Base-by-base conservation (phyloP, 2,329 filamentous ascomycete species). In the Microdochium paspali region DNA sequence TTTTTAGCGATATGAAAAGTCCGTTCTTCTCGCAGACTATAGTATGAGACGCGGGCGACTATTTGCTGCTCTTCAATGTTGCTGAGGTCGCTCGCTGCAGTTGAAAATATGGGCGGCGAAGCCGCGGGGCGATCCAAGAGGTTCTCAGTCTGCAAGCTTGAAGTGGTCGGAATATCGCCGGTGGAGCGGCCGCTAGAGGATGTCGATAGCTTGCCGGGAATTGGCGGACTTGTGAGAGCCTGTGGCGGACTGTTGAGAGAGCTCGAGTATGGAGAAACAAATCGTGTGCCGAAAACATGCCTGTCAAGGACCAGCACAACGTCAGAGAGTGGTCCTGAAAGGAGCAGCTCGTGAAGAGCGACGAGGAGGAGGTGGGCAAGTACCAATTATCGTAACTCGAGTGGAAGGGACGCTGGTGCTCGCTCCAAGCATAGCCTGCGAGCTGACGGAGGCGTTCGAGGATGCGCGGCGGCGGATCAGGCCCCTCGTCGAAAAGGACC, bases 311-410 rank as follows among this genome's bases (percentile, higher is more conserved):
- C 10, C n/a, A 40, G 6, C 15, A 20, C 18, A 21, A 40, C 4
- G 18, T 40, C 23, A 40, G 35, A 40, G 12, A 5, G 7, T 7
- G 18, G 31, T 18, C 18, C 18, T 20, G 18, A 40, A 3, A 3
- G 4, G n/a, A 47, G 49, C 44, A 50, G 20, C 24, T 3, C 6
- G 9, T 20, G 20, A 13, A 26, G n/a, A 31, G 39, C 39, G 30
- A 10, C 46, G 50, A 39, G 48, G 46, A 52, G 49, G 43, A 46
- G 48, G 47, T 45, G 40, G 44, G 23, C 6, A 24, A 58, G 67
- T 70, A 82, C 89, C 90, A 97, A 70, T 90, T 90, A 64, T 94
- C 89, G 66, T 95, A 96, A 57, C 83, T 88, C 45, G 78, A 77
- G 60, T 83, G 80, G 48, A 76, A 70, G 10, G 79, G 78, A 24